Base-by-base conservation (phyloP, 2,329 filamentous ascomycete genomes). In the Fusarium illudens region DNA sequence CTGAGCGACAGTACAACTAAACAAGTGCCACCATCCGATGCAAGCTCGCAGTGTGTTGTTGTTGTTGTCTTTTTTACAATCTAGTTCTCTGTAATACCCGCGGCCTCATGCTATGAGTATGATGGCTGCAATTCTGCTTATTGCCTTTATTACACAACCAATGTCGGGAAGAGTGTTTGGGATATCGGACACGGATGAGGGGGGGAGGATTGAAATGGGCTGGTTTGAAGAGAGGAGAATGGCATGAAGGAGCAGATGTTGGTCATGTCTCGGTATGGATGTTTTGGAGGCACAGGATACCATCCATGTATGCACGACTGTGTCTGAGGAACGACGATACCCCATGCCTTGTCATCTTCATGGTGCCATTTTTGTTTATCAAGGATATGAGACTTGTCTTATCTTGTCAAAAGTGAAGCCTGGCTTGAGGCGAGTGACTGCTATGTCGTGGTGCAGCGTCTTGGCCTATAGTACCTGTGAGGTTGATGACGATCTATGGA, bases 81-180 rank as follows among this genome's bases (percentile, higher is more conserved):
- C 60, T 68, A 68, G 61, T 68, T 64, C 69, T 73, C 56, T 71
- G 65, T 73, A 73, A 73, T 73, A 73, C 71, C 71, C 71, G 68
- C 71, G 60, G 70, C 63, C 62, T 59, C 60, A n/a, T 59, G 19
- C 33, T 54, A 34, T 44, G 20, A 42, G n/a, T 15, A 9, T 37
- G 70, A 58, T 55, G 61, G 63, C 52, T 44, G 66, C 67, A 69
- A 67, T 67, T 69, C 60, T 69, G 66, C 66, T 70, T 69, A 58
- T 56, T 58, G 66, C 46, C 56, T 69, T 68, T 63, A 70, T 66
- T 50, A 67, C 55, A 60, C 54, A 52, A 56, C 37, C 39, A 63
- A 52, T 50, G 46, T 50, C 34, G 58, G 37, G 51, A 57, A 60
- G 48, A 54, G 33, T 67, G 36, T 33, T 58, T 57, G 58, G 66